Evolutionary conservation across 768 basidiomycete species (phyloP), one percentile per base, ranked within the genome.

Genomic region (Lanmaoa rubissima): DNA sequence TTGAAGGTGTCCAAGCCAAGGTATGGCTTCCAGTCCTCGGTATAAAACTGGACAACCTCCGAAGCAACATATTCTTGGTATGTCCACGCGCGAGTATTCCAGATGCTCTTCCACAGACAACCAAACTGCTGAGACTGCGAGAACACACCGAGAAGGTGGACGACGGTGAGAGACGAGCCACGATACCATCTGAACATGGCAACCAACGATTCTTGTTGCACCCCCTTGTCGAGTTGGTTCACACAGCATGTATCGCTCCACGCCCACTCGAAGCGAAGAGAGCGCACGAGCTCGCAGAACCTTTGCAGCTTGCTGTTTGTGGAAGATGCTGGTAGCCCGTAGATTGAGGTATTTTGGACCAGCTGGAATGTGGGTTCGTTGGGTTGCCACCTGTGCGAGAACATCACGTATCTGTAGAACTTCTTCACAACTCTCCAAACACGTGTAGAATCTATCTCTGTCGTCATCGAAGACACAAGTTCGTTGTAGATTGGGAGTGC

Each of bases 111-210:
- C 31, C 9, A 12, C 1, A 58, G 49, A 10, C n/a, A 39, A 39
- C 32, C 47, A 7, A 26, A 21, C 5, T 16, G 16, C 10, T 45
- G 28, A 0, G 32, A 41, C 6, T 26, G 7, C 5, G 52, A 58
- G 10, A 10, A 44, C 9, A 58, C 53, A 3, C 32, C 53, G 6
- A 19, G 44, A n/a, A 61, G 52, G n/a, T 48, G 38, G 10, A 54
- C 32, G 5, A 60, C 7, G 3, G 51, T 58, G 21, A 24, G 34
- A 48, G 35, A 26, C 5, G 58, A 56, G 21, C 24, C 43, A 3
- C 47, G 38, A 21, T 60, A 56, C 58, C 54, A 56, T 0, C 16
- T 44, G 31, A 60, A 60, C 59, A 60, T 58, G 3, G 56, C 48
- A 1, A 53, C 48, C n/a, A 58, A n/a, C 3, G 56, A 48, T 24